Percentiles rank a stretch among this genome's conserved stretches.
These are phyloP conservation scores for Plasmodium adleri DNA, from an alignment of 169 alveolate species.

Conservation along the genomic window DNA sequence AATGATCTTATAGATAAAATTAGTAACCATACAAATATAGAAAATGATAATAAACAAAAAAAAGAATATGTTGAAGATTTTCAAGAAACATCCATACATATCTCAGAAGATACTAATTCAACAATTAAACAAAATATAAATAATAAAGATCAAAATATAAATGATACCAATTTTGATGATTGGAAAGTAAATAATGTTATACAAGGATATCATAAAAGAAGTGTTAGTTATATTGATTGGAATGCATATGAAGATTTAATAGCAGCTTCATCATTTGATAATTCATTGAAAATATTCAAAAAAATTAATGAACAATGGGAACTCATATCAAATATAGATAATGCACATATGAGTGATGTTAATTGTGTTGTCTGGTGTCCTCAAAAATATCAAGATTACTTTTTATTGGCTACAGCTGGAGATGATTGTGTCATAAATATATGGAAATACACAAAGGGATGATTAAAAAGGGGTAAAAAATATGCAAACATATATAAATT, in stretches of 20 bases:
- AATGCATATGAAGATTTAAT: conserved; percentile 49
- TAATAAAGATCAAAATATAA: conserved; percentile 5
- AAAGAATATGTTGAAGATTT: neutral
- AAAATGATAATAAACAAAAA: neutral
- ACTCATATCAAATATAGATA: conserved; percentile 32
- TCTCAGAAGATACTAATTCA: conserved; percentile 1
- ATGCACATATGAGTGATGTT: conserved; percentile 84
- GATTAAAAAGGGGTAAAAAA: neutral
- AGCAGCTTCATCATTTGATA: conserved; percentile 68
- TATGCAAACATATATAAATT: neutral
- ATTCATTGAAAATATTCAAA: conserved; percentile 57
- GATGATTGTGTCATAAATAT: conserved; percentile 85
- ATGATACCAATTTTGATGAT: conserved; percentile 77
- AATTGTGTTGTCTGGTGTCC: conserved; percentile 85
- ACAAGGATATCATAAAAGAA: conserved; percentile 81
- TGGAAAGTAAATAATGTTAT: conserved; percentile 80
- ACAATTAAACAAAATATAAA: conserved; percentile 13
- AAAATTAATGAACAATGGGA: conserved; percentile 23
- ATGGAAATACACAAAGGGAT: conserved; percentile 77
- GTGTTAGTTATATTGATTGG: conserved; percentile 81
- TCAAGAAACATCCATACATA: neutral
- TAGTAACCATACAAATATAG: neutral
- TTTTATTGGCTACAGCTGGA: conserved; percentile 81
- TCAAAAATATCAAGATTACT: conserved; percentile 45
- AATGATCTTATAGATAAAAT: neutral